phyloP scores from a whole-genome alignment of 2,329 filamentous ascomycete species.

The Teratosphaeria pseudoeucalypti region DNA sequence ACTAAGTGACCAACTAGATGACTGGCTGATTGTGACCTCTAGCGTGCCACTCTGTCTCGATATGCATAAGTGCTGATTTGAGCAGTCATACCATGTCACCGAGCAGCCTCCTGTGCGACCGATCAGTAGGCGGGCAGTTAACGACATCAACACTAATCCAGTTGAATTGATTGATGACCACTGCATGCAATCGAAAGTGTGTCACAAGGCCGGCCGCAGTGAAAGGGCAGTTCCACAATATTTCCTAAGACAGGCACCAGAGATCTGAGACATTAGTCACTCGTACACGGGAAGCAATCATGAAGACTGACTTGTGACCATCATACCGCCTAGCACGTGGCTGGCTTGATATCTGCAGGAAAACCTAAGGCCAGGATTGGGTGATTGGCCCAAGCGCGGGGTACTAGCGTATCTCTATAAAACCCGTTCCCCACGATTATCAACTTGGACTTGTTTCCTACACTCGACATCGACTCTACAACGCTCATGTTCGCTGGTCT shows the following conservation, averaged over 20 bases:
- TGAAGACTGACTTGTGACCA: neutral
- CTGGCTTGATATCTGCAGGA: neutral
- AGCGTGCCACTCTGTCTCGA: no score
- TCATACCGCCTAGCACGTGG: neutral
- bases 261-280: neutral
- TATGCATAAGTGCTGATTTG: no score
- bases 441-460: neutral
- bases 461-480: neutral
- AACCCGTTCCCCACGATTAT: neutral
- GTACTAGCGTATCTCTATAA: neutral
- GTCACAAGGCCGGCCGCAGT: neutral
- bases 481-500: neutral
- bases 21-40: no score
- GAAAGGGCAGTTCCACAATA: neutral
- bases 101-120: no score
- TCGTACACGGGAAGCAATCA: neutral
- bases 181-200: neutral
- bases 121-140: no score
- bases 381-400: neutral
- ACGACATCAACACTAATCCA: no score
- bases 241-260: neutral
- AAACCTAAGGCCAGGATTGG: neutral
- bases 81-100: no score
- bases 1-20: no score
- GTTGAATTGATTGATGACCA: neutral